Percentiles rank a stretch among this genome's conserved stretches.
Conservation (phyloP, 805 yeast genomes). For the Wickerhamomyces silvicola region DNA sequence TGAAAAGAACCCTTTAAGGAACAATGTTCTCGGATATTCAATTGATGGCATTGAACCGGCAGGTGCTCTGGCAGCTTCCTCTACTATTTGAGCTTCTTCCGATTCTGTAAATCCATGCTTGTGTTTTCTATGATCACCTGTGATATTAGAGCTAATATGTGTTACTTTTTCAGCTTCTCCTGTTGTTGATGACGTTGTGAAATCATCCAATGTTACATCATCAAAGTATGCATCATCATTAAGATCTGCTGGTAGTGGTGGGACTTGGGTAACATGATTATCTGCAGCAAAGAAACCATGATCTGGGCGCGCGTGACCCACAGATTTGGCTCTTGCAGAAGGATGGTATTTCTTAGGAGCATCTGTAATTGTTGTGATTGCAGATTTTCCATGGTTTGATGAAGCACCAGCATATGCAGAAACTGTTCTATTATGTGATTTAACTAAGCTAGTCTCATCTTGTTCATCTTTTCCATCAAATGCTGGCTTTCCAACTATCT, state of each 20-base stretch:
- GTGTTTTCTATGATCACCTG: conserved; percentile 9
- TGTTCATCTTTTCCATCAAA: conserved; percentile 8
- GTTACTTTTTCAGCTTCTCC: conserved; percentile 15
- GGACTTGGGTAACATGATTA: conserved; percentile 13
- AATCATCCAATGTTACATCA: conserved; percentile 57
- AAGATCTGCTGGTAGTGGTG: conserved; percentile 26
- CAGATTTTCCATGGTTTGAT: conserved; percentile 5
- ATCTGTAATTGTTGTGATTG: conserved; percentile 7
- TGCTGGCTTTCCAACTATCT: conserved; percentile 11
- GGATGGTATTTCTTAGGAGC: conserved; percentile 49
- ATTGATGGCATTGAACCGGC: conserved; percentile 88
- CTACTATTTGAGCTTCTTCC: conserved; percentile 43
- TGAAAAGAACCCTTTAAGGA: conserved; percentile 87
- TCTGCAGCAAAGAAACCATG: conserved; percentile 5
- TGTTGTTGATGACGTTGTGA: conserved; percentile 21
- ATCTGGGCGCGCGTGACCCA: conserved; percentile 71
- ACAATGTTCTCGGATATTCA: conserved; percentile 85
- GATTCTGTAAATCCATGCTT: conserved; percentile 20
- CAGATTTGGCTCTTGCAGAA: conserved; percentile 81
- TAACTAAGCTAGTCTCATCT: conserved; percentile 4
- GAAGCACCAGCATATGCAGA: conserved; percentile 20
- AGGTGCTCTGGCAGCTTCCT: conserved; percentile 48
- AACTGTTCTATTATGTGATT: conserved; percentile 21
- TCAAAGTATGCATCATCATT: conserved; percentile 42
- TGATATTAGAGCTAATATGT: conserved; percentile 12